These are phyloP conservation scores for Protea cynaroides DNA, from an alignment of 164 flowering plant species.

Conservation along the genomic window DNA sequence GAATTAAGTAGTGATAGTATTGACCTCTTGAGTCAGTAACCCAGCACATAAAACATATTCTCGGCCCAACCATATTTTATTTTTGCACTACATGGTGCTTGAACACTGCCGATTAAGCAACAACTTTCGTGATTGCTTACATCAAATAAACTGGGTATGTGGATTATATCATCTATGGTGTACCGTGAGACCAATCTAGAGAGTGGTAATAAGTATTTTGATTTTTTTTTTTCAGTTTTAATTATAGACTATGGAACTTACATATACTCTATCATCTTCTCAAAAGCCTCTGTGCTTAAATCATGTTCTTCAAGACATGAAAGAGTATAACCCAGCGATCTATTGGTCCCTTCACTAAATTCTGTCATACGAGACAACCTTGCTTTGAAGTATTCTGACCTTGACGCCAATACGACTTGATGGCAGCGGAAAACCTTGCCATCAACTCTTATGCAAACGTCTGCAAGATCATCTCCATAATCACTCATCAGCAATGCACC, in stretches of 20 bases:
- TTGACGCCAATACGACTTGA: conserved; percentile 86
- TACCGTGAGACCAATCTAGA: background rate
- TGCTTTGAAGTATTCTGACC: conserved; percentile 91
- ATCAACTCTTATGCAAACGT: conserved; percentile 72
- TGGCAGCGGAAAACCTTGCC: conserved; percentile 73
- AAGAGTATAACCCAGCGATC: conserved; percentile 36
- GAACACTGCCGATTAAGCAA: background rate
- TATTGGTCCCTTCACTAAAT: conserved; percentile 58
- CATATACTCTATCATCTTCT: conserved; percentile 95
- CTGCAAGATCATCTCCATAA: conserved; percentile 69
- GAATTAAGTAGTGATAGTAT: background rate
- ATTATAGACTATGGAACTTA: conserved; percentile 28
- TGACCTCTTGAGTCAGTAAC: too few species aligned
- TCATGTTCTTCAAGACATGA: conserved; percentile 84
- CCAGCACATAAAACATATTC: background rate
- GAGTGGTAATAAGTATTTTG: background rate
- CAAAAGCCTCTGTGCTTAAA: conserved; percentile 74
- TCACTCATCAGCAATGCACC: conserved; percentile 26
- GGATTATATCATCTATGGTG: background rate
- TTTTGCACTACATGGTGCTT: background rate
- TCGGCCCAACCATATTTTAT: background rate
- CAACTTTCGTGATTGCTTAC: background rate
- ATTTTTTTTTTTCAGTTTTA: too few species aligned
- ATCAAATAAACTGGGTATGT: too few species aligned
- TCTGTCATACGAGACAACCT: conserved; percentile 74